phyloP scores from a whole-genome alignment of 257 asterid genomes.

The Fraxinus anomala region DNA sequence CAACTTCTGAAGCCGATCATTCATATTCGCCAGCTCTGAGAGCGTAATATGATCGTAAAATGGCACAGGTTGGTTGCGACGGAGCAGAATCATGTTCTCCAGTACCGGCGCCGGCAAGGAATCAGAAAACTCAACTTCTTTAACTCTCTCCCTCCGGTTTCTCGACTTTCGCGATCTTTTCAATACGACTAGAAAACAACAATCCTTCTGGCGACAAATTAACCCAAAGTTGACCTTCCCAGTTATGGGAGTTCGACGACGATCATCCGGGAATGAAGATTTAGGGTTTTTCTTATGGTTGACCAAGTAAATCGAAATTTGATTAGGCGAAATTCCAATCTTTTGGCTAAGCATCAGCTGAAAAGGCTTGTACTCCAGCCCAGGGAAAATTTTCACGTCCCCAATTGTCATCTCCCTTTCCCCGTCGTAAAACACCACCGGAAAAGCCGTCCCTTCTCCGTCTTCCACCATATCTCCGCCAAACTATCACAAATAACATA shows the following conservation, averaged over 20 bases:
- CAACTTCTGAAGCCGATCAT: slow-evolving; percentile 39
- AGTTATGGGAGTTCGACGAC: slow-evolving; percentile 67
- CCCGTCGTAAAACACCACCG: slow-evolving; percentile 80
- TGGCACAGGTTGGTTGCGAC: slow-evolving; percentile 47
- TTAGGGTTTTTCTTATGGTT: slow-evolving; percentile 40
- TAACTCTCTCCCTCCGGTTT: slow-evolving; percentile 48
- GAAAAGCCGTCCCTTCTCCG: slow-evolving; percentile 56
- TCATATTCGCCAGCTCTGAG: slow-evolving; percentile 39
- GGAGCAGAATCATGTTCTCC: slow-evolving; percentile 54
- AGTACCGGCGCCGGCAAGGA: slow-evolving; percentile 34
- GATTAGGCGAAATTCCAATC: slow-evolving; percentile 91
- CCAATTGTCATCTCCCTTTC: slow-evolving; percentile 73
- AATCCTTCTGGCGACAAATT: slow-evolving; percentile 55
- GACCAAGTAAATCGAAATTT: slow-evolving; percentile 74
- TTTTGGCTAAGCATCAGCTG: slow-evolving; percentile 70
- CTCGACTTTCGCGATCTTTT: slow-evolving; percentile 73
- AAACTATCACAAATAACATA: background rate
- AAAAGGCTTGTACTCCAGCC: slow-evolving; percentile 73
- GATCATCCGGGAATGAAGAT: slow-evolving; percentile 43
- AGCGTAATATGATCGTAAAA: slow-evolving; percentile 47
- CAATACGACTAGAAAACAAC: slow-evolving; percentile 68
- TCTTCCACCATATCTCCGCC: slow-evolving; percentile 64
- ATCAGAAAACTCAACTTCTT: slow-evolving; percentile 37
- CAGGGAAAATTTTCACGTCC: slow-evolving; percentile 71
- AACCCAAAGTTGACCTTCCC: slow-evolving; percentile 63